Conservation (phyloP, 768 basidiomycete species). For the Phylloporus arenicola region DNA sequence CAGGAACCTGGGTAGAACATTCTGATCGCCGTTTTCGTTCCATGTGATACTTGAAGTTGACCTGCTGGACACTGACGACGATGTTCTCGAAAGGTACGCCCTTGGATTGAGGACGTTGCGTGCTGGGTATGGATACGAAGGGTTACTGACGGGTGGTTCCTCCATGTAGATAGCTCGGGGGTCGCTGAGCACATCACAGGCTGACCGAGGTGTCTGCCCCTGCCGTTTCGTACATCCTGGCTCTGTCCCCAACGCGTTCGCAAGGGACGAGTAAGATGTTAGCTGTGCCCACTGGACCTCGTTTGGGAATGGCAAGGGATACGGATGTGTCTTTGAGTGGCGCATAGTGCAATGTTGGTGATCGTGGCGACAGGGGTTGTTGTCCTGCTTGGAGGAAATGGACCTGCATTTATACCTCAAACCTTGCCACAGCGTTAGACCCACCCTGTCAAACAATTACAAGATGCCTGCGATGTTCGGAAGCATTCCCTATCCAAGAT, state of each 20-base stretch:
- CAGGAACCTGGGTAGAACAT: neutral
- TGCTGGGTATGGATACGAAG: slow-evolving; percentile 27
- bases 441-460: neutral
- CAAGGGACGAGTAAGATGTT: slow-evolving; percentile 23
- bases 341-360: slow-evolving; percentile 15
- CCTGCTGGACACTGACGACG: slow-evolving; percentile 7
- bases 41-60: neutral
- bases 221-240: slow-evolving; percentile 9
- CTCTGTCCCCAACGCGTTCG: slow-evolving; percentile 18
- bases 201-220: slow-evolving; percentile 1
- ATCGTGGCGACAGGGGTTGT: neutral
- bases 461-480: neutral
- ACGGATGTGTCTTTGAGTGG: slow-evolving; percentile 7
- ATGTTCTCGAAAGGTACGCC: slow-evolving; percentile 10
- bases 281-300: slow-evolving; percentile 12
- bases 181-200: slow-evolving; percentile 5
- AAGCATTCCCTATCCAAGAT: neutral
- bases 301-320: slow-evolving; percentile 20
- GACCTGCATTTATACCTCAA: slow-evolving; percentile 17
- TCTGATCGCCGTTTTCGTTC: slow-evolving; percentile 2
- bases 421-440: slow-evolving; percentile 15
- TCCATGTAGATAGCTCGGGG: slow-evolving; percentile 15
- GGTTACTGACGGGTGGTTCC: slow-evolving; percentile 13
- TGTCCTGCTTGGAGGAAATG: neutral
- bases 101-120: slow-evolving; percentile 25